Evolutionary conservation across 768 basidiomycete genomes (phyloP).

Genomic region (Pholiota molesta): DNA sequence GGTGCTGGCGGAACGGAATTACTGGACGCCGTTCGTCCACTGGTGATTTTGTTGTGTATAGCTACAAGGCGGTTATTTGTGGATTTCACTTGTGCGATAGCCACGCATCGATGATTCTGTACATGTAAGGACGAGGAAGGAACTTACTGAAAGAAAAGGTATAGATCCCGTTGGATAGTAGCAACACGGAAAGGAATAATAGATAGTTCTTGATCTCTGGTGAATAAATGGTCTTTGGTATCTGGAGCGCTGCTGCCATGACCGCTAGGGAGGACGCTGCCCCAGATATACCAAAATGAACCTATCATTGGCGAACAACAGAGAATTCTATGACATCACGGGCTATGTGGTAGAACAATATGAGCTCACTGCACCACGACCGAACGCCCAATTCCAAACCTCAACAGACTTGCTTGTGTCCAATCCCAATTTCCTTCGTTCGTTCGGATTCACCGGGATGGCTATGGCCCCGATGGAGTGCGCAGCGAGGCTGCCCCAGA

Average conservation of each 20-base stretch:
- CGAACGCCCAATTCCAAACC: constrained; percentile 10
- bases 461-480: constrained; percentile 1
- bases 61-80: constrained; percentile 13
- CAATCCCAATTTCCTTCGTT: constrained; percentile 11
- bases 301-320: neutral
- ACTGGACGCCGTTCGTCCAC: neutral
- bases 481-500: constrained; percentile 13
- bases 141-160: constrained; percentile 6
- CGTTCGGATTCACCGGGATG: constrained; percentile 7
- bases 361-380: constrained; percentile 14
- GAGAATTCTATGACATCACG: too few species aligned
- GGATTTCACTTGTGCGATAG: constrained; percentile 5
- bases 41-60: constrained; percentile 6
- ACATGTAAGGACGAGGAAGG: neutral
- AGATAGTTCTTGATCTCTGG: constrained; percentile 1
- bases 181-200: neutral
- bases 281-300: constrained; percentile 3
- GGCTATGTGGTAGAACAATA: neutral
- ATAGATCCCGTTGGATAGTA: constrained; percentile 1
- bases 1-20: neutral
- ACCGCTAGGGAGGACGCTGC: constrained; percentile 3
- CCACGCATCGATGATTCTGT: neutral
- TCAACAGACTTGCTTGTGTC: constrained; percentile 6
- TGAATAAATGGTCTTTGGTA: neutral
- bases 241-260: constrained; percentile 7